These are phyloP conservation scores for Paraconiothyrium sp. DNA, from an alignment of 2,329 filamentous ascomycete species.

Conservation along the genomic window DNA sequence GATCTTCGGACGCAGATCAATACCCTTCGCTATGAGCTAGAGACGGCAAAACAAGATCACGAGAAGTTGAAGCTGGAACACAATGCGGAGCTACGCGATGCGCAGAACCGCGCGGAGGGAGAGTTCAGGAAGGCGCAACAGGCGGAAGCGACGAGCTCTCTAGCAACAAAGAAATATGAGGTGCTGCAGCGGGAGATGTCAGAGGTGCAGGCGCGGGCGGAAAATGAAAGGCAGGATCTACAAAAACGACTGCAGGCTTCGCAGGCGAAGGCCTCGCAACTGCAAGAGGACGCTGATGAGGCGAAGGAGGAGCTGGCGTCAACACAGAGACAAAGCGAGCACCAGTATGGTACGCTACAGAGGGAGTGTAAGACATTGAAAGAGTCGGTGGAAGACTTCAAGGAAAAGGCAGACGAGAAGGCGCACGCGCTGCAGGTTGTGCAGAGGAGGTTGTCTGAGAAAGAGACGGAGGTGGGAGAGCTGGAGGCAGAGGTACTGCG, in stretches of 20 bases:
- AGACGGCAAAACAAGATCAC: slow-evolving; percentile 86
- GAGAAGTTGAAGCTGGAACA: slow-evolving; percentile 81
- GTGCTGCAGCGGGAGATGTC: slow-evolving; percentile 63
- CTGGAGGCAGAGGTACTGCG: slow-evolving; percentile 85
- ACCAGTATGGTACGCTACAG: slow-evolving; percentile 68
- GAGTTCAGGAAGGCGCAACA: slow-evolving; percentile 77
- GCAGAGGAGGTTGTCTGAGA: slow-evolving; percentile 73
- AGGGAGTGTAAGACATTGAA: slow-evolving; percentile 68
- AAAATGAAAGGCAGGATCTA: slow-evolving; percentile 64
- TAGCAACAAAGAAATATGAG: slow-evolving; percentile 65
- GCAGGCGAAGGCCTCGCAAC: slow-evolving; percentile 74
- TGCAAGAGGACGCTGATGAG: slow-evolving; percentile 87
- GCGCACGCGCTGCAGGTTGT: slow-evolving; percentile 66
- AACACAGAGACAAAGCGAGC: slow-evolving; percentile 71
- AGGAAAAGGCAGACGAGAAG: slow-evolving; percentile 66
- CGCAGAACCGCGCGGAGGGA: slow-evolving; percentile 81
- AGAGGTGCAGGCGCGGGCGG: slow-evolving; percentile 62
- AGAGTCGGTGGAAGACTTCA: slow-evolving; percentile 67
- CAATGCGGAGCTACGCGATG: slow-evolving; percentile 83
- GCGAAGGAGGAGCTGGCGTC: slow-evolving; percentile 77
- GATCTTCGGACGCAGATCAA: slow-evolving; percentile 90
- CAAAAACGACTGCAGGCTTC: slow-evolving; percentile 65
- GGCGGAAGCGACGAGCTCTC: slow-evolving; percentile 62
- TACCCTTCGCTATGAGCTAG: slow-evolving; percentile 85
- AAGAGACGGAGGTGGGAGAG: slow-evolving; percentile 74